Base-by-base conservation (phyloP, 345 rosid species). In the Arabis hirsuta region DNA sequence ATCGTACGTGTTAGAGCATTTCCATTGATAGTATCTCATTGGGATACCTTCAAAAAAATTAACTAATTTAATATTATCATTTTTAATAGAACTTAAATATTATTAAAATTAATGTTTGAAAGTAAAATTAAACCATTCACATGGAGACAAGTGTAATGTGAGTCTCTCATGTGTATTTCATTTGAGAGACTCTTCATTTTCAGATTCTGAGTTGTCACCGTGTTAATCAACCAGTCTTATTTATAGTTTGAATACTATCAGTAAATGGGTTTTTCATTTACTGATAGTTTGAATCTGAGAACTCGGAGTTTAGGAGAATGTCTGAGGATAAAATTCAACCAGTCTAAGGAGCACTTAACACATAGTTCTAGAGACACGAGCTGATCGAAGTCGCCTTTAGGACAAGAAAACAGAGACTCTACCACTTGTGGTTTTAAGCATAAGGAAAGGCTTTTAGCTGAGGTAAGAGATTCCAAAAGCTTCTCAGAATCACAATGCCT, bases 391-490 rank as follows among this genome's bases (percentile, higher is more conserved):
- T 26, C 41, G 9, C 53, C 39, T 5, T 14, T 7, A 31, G 43
- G 43, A 47, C 34, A 31, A 19, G 55, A 43, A 43, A 43, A 43
- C 19, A 58, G 9, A 45, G 41, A 45, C 20, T 59, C 41, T 45
- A 26, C 52, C 67, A n/a, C 11, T 29, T 29, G 26, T 44, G 54
- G 67, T 62, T 27, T 45, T 45, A 62, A 14, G 14, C 67, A 45
- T 6, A 62, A 62, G 52, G 54, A 45, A 46, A 62, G 67, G 26
- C 2, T n/a, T 32, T 45, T 62, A 31, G 54, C 39, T 31, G 67
- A 62, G 26, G 54, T 27, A 62, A 62, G 67, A 45, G 6, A 45
- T 62, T 26, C 67, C n/a, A 44, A 4, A 62, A 62, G 67, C 67
- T 27, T 14, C 54, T 62, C 67, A 45, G 67, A 43, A 45, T 62